A percentile compares a stretch with the other conserved stretches of the same genome.
Evolutionary conservation across 805 yeast species (phyloP).

Genomic region (Myxozyma melibiosi): DNA sequence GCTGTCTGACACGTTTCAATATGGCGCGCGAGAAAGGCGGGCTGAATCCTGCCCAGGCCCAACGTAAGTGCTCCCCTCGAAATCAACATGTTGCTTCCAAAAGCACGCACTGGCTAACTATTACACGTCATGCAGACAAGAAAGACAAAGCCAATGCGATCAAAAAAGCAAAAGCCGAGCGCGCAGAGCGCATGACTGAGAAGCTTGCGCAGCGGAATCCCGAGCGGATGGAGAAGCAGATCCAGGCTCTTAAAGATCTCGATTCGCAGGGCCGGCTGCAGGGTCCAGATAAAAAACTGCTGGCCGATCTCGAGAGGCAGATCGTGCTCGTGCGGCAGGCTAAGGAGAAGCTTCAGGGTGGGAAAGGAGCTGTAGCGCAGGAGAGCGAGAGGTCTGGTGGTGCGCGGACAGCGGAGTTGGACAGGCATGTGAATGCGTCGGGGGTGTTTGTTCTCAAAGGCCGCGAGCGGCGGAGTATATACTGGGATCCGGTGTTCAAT

Average conservation of each 20-base stretch:
- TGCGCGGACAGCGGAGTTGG: constrained; percentile 2
- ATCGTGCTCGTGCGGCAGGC: constrained; percentile 27
- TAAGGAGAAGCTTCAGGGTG: constrained; percentile 9
- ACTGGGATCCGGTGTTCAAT: constrained; percentile 35
- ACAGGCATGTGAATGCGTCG: constrained; percentile 21
- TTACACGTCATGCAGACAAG: too few relatives aligned
- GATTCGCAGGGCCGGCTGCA: constrained; percentile 24
- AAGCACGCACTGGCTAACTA: neutral
- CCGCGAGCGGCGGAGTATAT: constrained; percentile 32
- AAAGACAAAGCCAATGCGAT: constrained; percentile 33
- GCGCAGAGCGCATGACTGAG: constrained; percentile 26
- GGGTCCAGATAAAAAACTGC: constrained; percentile 22
- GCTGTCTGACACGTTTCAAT: neutral
- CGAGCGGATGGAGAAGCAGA: constrained; percentile 27
- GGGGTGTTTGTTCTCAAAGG: constrained; percentile 30
- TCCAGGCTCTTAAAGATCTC: constrained; percentile 17
- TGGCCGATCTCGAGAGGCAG: constrained; percentile 30
- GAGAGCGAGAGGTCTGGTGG: constrained; percentile 1
- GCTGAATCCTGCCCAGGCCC: constrained; percentile 35
- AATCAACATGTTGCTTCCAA: too few relatives aligned
- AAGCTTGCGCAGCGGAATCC: constrained; percentile 31
- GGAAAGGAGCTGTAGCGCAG: neutral
- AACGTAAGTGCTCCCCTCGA: constrained; percentile 31
- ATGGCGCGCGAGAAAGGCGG: constrained; percentile 27
- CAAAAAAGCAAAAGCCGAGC: constrained; percentile 33